Conservation (phyloP, 192 early-diverging fungal genomes). For the Cetraspora pellucida region DNA sequence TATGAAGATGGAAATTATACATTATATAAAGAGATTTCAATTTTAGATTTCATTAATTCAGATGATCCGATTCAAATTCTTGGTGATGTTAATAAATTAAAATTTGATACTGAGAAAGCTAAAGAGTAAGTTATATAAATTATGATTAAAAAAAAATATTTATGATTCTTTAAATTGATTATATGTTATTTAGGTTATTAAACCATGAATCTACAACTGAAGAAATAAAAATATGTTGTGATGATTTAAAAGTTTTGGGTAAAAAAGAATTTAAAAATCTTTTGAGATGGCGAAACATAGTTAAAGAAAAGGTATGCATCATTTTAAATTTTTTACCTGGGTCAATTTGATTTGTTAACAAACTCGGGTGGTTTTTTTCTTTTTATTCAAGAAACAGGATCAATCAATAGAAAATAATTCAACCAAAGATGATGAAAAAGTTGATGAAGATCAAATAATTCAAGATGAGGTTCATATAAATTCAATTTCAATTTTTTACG, state of each 20-base stretch:
- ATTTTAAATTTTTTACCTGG: too few species aligned
- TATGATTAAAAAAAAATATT: background rate
- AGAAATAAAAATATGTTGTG: conserved; percentile 77
- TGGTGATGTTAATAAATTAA: conserved; percentile 73
- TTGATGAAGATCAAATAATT: conserved; percentile 62
- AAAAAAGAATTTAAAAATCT: conserved; percentile 91
- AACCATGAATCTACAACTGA: conserved; percentile 73
- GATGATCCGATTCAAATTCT: conserved; percentile 81
- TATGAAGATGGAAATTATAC: conserved; percentile 97
- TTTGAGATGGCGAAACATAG: conserved; percentile 83
- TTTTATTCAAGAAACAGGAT: background rate
- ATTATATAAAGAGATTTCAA: conserved; percentile 72
- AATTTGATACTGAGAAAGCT: conserved; percentile 74
- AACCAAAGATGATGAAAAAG: background rate
- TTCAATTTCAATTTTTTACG: background rate
- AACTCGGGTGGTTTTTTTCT: too few species aligned
- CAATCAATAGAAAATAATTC: background rate
- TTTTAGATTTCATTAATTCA: conserved; percentile 79
- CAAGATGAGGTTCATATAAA: conserved; percentile 46
- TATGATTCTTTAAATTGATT: background rate
- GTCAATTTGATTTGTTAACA: too few species aligned
- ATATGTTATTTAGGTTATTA: conserved; percentile 37
- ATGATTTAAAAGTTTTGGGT: conserved; percentile 90
- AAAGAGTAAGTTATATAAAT: conserved; percentile 36
- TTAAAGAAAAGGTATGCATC: conserved; percentile 62